Evolutionary conservation across 305 asterid genomes (phyloP).

Genomic region (Caryopteris hybrid): DNA sequence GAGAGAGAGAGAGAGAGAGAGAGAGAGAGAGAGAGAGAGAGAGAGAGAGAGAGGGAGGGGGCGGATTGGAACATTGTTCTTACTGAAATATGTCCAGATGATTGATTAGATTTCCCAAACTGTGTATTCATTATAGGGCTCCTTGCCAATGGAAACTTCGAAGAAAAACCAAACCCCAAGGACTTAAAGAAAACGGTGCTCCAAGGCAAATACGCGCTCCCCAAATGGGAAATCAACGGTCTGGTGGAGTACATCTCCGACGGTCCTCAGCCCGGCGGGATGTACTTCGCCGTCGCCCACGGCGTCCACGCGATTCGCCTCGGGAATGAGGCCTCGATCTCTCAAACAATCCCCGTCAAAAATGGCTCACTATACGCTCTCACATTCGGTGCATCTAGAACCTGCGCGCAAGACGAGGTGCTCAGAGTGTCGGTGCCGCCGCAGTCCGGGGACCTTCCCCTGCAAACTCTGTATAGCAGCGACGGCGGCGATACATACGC

Average conservation of each 20-base stretch:
- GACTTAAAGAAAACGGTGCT: conserved; percentile 60
- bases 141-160: conserved; percentile 84
- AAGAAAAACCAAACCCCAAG: conserved; percentile 52
- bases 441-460: conserved; percentile 66
- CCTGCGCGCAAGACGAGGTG: conserved; percentile 78
- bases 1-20: no score
- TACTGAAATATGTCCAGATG: no score
- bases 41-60: no score
- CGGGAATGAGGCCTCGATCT: conserved; percentile 76
- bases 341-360: conserved; percentile 62
- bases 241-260: conserved; percentile 77
- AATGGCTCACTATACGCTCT: conserved; percentile 72
- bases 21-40: no score
- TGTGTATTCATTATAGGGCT: conserved; percentile 38
- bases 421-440: conserved; percentile 60
- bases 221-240: conserved; percentile 79
- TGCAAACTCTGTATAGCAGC: conserved; percentile 79
- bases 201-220: conserved; percentile 52
- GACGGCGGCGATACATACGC: conserved; percentile 81
- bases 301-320: conserved; percentile 85
- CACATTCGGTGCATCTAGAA: conserved; percentile 82
- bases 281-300: conserved; percentile 74
- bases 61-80: no score
- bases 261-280: conserved; percentile 89
- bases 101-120: no score